Conservation (phyloP, 495 filamentous ascomycete species). For the Penicillium mononematosum region DNA sequence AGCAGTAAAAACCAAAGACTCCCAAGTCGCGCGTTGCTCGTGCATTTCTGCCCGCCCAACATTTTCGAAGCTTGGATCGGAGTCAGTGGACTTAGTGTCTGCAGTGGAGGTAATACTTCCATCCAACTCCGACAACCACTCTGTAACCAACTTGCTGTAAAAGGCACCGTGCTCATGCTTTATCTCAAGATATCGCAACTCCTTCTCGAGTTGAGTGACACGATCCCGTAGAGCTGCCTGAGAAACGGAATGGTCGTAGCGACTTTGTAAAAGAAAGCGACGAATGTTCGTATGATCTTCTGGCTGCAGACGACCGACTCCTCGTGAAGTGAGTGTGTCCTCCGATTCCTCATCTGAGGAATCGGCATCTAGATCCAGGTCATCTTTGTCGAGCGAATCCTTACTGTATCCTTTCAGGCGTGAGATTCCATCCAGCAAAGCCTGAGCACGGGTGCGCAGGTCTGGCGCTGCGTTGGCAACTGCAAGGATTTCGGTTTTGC, state of each 20-base stretch:
- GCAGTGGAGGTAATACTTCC: constrained; percentile 5
- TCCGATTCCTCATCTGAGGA: constrained; percentile 13
- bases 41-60: constrained; percentile 50
- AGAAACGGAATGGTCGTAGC: constrained; percentile 57
- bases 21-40: constrained; percentile 54
- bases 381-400: constrained; percentile 39
- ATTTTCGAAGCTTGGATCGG: constrained; percentile 29
- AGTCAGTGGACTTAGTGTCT: constrained; percentile 4
- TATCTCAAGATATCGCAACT: constrained; percentile 49
- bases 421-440: constrained; percentile 42
- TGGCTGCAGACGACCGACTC: constrained; percentile 21
- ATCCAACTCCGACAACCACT: constrained; percentile 54
- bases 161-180: constrained; percentile 61
- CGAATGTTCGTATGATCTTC: constrained; percentile 39
- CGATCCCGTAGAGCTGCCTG: constrained; percentile 44
- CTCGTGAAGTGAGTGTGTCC: constrained; percentile 11
- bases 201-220: constrained; percentile 49
- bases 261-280: constrained; percentile 56
- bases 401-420: constrained; percentile 37
- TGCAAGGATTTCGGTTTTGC: constrained; percentile 34
- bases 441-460: constrained; percentile 31
- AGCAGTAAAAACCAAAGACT: constrained; percentile 55
- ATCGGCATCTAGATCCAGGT: constrained; percentile 32
- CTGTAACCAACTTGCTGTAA: constrained; percentile 60
- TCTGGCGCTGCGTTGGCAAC: constrained; percentile 27